Conservation (phyloP, 495 filamentous ascomycete species). For the Xylaria scruposa region DNA sequence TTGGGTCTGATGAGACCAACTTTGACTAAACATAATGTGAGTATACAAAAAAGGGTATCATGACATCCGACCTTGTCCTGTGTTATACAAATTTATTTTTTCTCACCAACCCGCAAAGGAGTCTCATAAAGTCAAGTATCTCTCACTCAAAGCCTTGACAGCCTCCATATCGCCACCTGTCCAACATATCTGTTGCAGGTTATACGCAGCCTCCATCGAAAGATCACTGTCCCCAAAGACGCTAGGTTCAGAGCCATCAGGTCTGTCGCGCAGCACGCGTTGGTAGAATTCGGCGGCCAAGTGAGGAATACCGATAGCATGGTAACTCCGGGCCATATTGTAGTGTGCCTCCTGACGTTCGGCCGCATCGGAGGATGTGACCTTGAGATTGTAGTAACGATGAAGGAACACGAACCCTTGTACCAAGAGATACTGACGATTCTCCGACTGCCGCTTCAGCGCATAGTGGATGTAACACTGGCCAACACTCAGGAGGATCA, state of each 20-base stretch:
- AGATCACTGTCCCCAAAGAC: slow-evolving; percentile 62
- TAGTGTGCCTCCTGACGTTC: slow-evolving; percentile 85
- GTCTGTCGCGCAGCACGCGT: slow-evolving; percentile 35
- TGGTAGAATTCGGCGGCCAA: slow-evolving; percentile 80
- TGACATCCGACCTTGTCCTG: background rate
- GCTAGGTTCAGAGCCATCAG: slow-evolving; percentile 32
- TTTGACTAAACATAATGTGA: background rate
- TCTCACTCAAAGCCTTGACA: slow-evolving; percentile 64
- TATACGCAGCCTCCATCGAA: slow-evolving; percentile 71
- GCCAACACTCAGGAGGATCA: slow-evolving; percentile 74
- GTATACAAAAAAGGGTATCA: slow-evolving; percentile 19
- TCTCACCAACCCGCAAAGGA: background rate
- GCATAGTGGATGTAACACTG: slow-evolving; percentile 84
- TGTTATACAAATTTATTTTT: background rate
- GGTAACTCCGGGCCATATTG: slow-evolving; percentile 83
- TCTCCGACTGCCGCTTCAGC: slow-evolving; percentile 86
- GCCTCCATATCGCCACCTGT: slow-evolving; percentile 63
- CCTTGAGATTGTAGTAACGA: slow-evolving; percentile 70
- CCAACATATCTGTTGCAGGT: slow-evolving; percentile 70
- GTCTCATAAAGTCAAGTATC: slow-evolving; percentile 49
- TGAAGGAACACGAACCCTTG: slow-evolving; percentile 85
- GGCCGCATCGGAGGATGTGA: slow-evolving; percentile 43
- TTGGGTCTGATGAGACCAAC: too few relatives aligned
- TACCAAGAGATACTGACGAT: slow-evolving; percentile 82
- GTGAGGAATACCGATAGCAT: slow-evolving; percentile 78